Evolutionary conservation across 2,329 filamentous ascomycete species (phyloP), one percentile per base, ranked within the genome.

Genomic region (Penicillium sp.): DNA sequence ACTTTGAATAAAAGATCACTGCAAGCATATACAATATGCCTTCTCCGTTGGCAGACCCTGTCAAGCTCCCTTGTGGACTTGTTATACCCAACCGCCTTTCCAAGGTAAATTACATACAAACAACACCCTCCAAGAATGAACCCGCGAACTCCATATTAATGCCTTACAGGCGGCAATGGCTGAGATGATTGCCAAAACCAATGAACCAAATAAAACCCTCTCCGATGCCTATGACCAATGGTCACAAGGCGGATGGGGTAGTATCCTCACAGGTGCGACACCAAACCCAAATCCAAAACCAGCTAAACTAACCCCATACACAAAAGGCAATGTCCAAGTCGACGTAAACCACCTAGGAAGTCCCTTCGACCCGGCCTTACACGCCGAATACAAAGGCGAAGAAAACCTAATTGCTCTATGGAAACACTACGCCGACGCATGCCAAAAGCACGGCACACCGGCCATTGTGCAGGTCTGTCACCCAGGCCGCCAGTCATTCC

Each of bases 41-140:
- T 40, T 67, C 66, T 9, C 55, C 65, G 25, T 55, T 79, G 9
- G 63, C 68, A 51, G 70, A 78, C 26, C 75, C 81, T 0, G 63
- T 83, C 15, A 81, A 76, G 35, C 74, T 85, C 1, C 79, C 80
- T 57, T 83, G 81, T 64, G 84, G 84, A 1, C 73, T 86, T 25
- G 76, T 73, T 0, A 66, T 86, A 2, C 80, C 81, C 2, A 86
- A 86, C 62, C 79, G 83, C 5, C 73, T 86, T 1, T 74, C 68
- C 47, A 79, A 79, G 67, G 70, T 72, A 54, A 14, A 47, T 2
- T 20, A 11, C 26, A 23, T 11, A 20, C 27, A 12, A 27, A 20
- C 11, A 6, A 11, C n/a, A 33, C 8, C 14, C 46, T 6, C 5
- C n/a, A 8, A 26, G 6, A 6, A 11, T 33, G 15, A 31, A 25